Percentiles rank a stretch among this genome's conserved stretches.
These are phyloP conservation scores for Eucommia ulmoides DNA, from an alignment of 257 asterid genomes.

Conservation along the genomic window DNA sequence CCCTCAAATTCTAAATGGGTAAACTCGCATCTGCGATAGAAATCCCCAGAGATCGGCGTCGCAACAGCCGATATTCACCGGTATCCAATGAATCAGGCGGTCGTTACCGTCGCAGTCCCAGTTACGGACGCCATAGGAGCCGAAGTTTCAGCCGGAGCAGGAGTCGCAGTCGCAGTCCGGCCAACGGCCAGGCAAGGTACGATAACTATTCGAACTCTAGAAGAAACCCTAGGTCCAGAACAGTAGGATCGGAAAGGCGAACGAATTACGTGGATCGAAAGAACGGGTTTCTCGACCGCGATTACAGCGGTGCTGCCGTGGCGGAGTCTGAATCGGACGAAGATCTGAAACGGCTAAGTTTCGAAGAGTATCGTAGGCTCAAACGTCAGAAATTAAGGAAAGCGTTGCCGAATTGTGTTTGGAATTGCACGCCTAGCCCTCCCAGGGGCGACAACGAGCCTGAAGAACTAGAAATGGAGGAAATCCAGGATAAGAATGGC, in stretches of 20 bases:
- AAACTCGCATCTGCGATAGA: too few relatives aligned
- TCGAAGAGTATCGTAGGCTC: constrained; percentile 65
- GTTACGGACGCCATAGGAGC: constrained; percentile 9
- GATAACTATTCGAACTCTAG: constrained; percentile 56
- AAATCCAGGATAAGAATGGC: too few relatives aligned
- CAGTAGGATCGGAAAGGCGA: constrained; percentile 14
- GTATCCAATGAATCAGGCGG: constrained; percentile 3
- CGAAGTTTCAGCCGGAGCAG: constrained; percentile 18
- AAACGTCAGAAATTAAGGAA: constrained; percentile 83
- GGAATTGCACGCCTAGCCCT: constrained; percentile 93
- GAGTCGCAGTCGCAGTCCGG: constrained; percentile 19
- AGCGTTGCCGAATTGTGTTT: constrained; percentile 30
- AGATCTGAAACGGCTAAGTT: constrained; percentile 58
- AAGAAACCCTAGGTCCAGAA: constrained; percentile 19
- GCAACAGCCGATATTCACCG: constrained; percentile 15
- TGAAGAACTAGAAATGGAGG: constrained; percentile 32
- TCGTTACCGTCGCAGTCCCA: constrained; percentile 23
- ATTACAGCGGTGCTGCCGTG: constrained; percentile 29
- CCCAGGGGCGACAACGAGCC: constrained; percentile 54
- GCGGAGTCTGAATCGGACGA: constrained; percentile 67
- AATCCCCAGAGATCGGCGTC: too few relatives aligned
- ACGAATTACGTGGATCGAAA: constrained; percentile 16
- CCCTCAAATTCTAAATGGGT: too few relatives aligned
- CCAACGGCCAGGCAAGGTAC: constrained; percentile 49
- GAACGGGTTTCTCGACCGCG: constrained; percentile 54